Evolutionary conservation across 78 protist species (phyloP), one percentile per base, ranked within the genome.

Genomic region (Dictyostelium firmibasis): DNA sequence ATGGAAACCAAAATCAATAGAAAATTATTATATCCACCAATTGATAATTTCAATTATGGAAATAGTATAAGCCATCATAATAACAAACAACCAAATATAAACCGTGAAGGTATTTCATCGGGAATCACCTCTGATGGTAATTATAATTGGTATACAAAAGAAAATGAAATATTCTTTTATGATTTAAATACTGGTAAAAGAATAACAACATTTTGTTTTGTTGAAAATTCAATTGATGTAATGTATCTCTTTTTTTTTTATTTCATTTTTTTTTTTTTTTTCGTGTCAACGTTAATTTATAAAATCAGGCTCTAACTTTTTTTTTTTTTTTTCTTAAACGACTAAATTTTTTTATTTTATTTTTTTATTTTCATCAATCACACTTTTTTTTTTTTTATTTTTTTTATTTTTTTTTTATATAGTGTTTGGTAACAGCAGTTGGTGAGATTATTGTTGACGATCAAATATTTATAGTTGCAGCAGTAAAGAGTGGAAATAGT

Each of bases 361-460:
- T 57, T 57, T 57, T 57, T 50, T 47, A 11, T 50, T 16, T 13
- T 50, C 16, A 13, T 50, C 16, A 16, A 16, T 16, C 20, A 50
- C n/a, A 0, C 62, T 16, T 5, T 50, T 16, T 16, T 18, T 18
- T 3, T 23, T 20, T 57, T 57, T 57, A 0, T 20, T 57, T 20
- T 57, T 57, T 5, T 5, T 57, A 3, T 57, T 57, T 20, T 53
- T 53, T 20, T 3, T 53, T 3, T 18, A 53, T 72, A 89, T 72
- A 89, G 86, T 50, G 72, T 41, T 36, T 25, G 4, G 87, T 89
- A 23, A 81, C 79, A 69, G 83, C 94, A 69, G 94, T 89, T 64
- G 27, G 81, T 9, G 94, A 89, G 33, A 36, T 89, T 29, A 33
- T 35, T 33, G 14, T 81, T 20, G 35, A 43, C 3, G 44, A 47